Evolutionary conservation across 257 asterid genomes (phyloP), one percentile per base, ranked within the genome.

Genomic region (Nicotiana benthamiana): DNA sequence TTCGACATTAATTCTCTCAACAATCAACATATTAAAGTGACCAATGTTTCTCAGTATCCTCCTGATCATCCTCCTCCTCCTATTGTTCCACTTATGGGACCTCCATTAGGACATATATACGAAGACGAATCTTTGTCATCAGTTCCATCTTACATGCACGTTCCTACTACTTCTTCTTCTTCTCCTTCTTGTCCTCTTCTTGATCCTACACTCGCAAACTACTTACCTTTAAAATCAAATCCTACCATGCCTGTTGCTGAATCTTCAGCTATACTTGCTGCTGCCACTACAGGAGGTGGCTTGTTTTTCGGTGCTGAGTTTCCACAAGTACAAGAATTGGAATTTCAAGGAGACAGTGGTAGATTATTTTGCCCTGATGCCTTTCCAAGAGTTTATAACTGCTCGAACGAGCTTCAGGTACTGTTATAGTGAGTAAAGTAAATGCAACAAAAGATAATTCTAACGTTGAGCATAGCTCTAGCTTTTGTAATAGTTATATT

Each of bases 321-420:
- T 18, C 82, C 88, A 30, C 82, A 88, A 60, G 79, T 74, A 74
- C 95, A 91, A 63, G 97, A 93, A 11, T 46, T 91, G 61, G 98
- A 93, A 1, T 90, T 89, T 72, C 95, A 91, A 67, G 92, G 91
- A 4, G 96, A 91, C n/a, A 86, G 79, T 84, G 90, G 86, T 22
- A 92, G 94, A 4, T 81, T 88, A 34, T 91, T 91, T 34, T 79
- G 90, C 7, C 87, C 92, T 4, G 97, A 92, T 60, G 63, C 88
- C 61, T 78, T 94, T 67, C 86, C 91, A 3, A 84, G 89, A 82
- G 82, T 84, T 32, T 90, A 88, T 61, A 88, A 85, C 43, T 88
- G 92, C 90, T 80, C 91, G 57, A 83, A 17, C 3, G 96, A 94
- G 11, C 94, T 94, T 75, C 98, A 93, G 97, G 98, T 92, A 87